Evolutionary conservation across 257 asterid species (phyloP).

Genomic region (Rehmannia glutinosa): DNA sequence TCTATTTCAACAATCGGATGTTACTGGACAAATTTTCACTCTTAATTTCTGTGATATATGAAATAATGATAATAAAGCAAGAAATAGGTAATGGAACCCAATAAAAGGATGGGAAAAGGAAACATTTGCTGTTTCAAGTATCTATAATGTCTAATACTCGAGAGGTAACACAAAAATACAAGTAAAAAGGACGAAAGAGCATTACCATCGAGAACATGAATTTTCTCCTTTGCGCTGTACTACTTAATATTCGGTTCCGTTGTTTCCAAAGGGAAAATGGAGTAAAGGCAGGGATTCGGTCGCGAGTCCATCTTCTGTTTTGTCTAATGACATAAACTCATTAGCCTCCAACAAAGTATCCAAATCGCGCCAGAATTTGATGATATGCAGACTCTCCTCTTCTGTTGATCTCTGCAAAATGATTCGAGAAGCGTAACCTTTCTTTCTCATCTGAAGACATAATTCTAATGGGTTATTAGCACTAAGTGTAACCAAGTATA

Average conservation of each 20-base stretch:
- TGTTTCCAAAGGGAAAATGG: slow-evolving; percentile 32
- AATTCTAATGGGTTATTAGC: slow-evolving; percentile 69
- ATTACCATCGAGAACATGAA: slow-evolving; percentile 16
- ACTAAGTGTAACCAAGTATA: slow-evolving; percentile 67
- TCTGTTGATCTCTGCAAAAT: slow-evolving; percentile 84
- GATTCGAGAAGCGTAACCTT: slow-evolving; percentile 75
- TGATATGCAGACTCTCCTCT: slow-evolving; percentile 85
- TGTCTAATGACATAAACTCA: slow-evolving; percentile 17
- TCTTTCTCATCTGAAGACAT: slow-evolving; percentile 78
- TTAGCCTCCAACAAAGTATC: slow-evolving; percentile 43
- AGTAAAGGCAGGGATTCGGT: slow-evolving; percentile 26
- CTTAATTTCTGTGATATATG: neutral
- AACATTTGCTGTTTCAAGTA: too few species aligned
- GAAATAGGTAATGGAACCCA: neutral
- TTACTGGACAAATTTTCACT: neutral
- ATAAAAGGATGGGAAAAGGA: too few species aligned
- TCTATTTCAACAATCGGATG: neutral
- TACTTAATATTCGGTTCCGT: slow-evolving; percentile 12
- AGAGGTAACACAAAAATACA: neutral
- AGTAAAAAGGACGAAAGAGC: neutral
- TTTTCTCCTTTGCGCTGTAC: neutral
- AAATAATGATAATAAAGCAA: neutral
- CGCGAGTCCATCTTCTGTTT: slow-evolving; percentile 19
- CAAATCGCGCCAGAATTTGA: slow-evolving; percentile 85
- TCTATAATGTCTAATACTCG: neutral